Conservation (phyloP, 768 basidiomycete genomes). For the Boletus rufocinnamomeus region DNA sequence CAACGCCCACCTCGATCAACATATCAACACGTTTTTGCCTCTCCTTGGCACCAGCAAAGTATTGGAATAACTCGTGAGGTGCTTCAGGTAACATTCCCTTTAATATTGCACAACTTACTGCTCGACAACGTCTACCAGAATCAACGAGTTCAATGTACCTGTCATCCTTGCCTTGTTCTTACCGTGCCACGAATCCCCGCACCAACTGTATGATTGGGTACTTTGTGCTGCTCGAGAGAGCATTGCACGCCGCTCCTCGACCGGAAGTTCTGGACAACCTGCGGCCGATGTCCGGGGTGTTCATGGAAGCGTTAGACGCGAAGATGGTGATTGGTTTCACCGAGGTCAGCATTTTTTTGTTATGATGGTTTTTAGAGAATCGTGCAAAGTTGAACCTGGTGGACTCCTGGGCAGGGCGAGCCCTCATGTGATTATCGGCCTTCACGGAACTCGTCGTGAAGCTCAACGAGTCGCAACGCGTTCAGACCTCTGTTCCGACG, state of each 20-base stretch:
- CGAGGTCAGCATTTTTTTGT: constrained; percentile 28
- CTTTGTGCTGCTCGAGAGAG: constrained; percentile 68
- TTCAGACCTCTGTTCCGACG: constrained; percentile 93
- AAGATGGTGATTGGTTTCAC: constrained; percentile 31
- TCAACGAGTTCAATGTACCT: no score
- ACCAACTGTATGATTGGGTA: constrained; percentile 47
- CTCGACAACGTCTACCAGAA: no score
- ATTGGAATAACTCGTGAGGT: no score
- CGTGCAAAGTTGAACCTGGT: background rate
- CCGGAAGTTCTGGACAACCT: constrained; percentile 65
- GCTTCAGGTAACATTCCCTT: no score
- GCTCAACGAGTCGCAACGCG: constrained; percentile 83
- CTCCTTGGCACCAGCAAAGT: no score
- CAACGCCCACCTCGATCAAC: no score
- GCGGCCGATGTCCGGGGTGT: constrained; percentile 70
- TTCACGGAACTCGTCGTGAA: constrained; percentile 92
- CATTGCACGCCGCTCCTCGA: constrained; percentile 64
- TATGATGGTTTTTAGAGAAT: background rate
- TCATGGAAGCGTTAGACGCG: constrained; percentile 76
- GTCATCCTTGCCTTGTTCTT: no score
- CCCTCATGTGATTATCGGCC: constrained; percentile 56
- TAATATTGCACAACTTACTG: no score
- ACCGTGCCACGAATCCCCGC: no score
- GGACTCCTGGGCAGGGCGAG: constrained; percentile 46
- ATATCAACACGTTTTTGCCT: no score